Evolutionary conservation across 2,329 filamentous ascomycete species (phyloP).

Genomic region (Diaporthe eres): DNA sequence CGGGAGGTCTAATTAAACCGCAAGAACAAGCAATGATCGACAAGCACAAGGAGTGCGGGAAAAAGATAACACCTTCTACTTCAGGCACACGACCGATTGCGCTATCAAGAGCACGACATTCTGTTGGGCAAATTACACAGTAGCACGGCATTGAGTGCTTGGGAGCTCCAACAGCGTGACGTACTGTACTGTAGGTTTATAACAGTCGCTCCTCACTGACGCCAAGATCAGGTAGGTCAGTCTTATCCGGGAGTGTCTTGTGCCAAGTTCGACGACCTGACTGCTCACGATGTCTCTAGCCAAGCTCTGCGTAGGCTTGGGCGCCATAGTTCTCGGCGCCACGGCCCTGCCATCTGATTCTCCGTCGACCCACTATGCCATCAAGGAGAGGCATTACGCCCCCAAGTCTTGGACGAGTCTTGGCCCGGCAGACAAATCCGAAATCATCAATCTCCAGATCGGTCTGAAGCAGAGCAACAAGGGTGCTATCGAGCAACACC

Average conservation of each 20-base stretch:
- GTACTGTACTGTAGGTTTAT: not conserved
- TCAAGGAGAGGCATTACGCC: constrained; percentile 28
- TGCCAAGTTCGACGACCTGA: constrained; percentile 7
- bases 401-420: constrained; percentile 42
- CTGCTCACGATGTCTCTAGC: not conserved
- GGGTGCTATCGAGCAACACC: constrained; percentile 48
- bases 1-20: not conserved
- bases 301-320: constrained; percentile 11
- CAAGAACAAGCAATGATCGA: constrained; percentile 9
- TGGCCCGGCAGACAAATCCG: constrained; percentile 35
- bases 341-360: constrained; percentile 18
- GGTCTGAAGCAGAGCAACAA: constrained; percentile 39
- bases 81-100: constrained; percentile 10
- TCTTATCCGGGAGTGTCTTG: not conserved
- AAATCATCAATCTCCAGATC: constrained; percentile 40
- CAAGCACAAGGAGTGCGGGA: constrained; percentile 4
- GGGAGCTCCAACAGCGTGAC: not conserved
- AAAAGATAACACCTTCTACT: constrained; percentile 8
- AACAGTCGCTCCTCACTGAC: constrained; percentile 21
- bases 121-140: not conserved
- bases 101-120: constrained; percentile 16
- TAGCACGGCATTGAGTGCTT: not conserved
- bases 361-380: constrained; percentile 22
- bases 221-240: constrained; percentile 16
- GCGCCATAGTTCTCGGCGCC: constrained; percentile 15